A percentile compares a stretch with the other conserved stretches of the same genome.
phyloP scores from a whole-genome alignment of 2,329 filamentous ascomycete species.

The Aspergillus eucalypticola region DNA sequence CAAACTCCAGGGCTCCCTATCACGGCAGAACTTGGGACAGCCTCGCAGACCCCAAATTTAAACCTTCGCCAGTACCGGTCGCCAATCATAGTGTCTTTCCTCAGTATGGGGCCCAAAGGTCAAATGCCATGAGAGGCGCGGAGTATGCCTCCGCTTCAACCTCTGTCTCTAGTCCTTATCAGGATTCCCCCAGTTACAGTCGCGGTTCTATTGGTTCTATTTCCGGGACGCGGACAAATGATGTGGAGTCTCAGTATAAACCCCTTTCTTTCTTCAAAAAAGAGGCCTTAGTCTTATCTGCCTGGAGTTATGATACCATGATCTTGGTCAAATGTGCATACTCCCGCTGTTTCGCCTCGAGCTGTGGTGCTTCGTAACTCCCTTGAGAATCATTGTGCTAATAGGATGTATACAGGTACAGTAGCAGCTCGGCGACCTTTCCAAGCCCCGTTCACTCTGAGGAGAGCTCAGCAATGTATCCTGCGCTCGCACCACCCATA shows the following conservation, averaged over 20 bases:
- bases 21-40: conserved; percentile 20
- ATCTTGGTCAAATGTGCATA: not conserved
- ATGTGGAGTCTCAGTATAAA: conserved; percentile 37
- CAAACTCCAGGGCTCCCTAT: conserved; percentile 19
- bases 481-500: conserved; percentile 12
- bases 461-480: conserved; percentile 23
- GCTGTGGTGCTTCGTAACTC: not conserved
- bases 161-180: conserved; percentile 18
- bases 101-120: conserved; percentile 22
- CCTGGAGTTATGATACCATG: not conserved
- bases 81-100: conserved; percentile 21
- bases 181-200: conserved; percentile 25
- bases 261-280: conserved; percentile 13
- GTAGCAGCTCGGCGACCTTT: conserved; percentile 29
- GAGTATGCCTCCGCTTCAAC: conserved; percentile 20
- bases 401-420: conserved; percentile 25
- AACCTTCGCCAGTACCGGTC: conserved; percentile 22
- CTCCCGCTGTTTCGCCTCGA: not conserved
- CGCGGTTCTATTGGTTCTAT: conserved; percentile 26
- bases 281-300: not conserved
- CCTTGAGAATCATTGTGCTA: conserved; percentile 15
- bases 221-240: conserved; percentile 26
- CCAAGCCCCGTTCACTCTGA: conserved; percentile 34
- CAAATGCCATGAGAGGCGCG: conserved; percentile 13
- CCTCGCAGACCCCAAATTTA: conserved; percentile 26